Base-by-base conservation (phyloP, 331 rosid species). In the Pyrus hybrid region DNA sequence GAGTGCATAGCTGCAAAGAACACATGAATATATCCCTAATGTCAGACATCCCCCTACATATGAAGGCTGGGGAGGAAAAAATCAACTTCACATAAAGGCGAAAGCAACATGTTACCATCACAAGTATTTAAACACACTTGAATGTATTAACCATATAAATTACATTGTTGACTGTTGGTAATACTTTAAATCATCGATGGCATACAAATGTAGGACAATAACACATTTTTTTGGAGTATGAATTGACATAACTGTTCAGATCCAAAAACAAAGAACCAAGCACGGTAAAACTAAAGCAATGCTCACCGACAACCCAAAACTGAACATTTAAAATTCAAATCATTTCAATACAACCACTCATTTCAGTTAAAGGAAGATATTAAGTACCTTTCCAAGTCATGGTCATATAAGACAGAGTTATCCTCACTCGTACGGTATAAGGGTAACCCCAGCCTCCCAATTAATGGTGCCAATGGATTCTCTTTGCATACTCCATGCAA, bases 331-430 rank as follows among this genome's bases (percentile, higher is more conserved):
- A 63, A 29, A 63, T 30, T 16, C 68, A 63, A 5, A 63, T 17
- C 21, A 63, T 16, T 29, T 63, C 56, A n/a, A 37, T 2, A 8
- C 67, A 33, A 22, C 67, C 22, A 41, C 5, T n/a, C 25, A 14
- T 1, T 13, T 13, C 22, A 57, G 17, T 13, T 8, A 10, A 72
- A n/a, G 20, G 29, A 32, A 35, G 25, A 43, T 7, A 61, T 4
- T 30, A 56, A 32, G 62, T 76, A 90, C 99, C 99, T 95, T 78
- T 95, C 99, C 76, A 95, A 88, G 79, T 95, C 99, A 76, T 92
- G 99, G 81, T 95, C 99, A 77, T 95, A 95, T 65, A 95, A 87
- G 74, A 95, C 99, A 63, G 99, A 95, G 77, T 95, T 95, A 76
- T 95, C 99, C 78, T 83, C 99, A 76, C 97, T 90, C 28, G 99